Conservation (phyloP, 192 early-diverging fungal genomes). For the Rhizoclosmatium sp. region DNA sequence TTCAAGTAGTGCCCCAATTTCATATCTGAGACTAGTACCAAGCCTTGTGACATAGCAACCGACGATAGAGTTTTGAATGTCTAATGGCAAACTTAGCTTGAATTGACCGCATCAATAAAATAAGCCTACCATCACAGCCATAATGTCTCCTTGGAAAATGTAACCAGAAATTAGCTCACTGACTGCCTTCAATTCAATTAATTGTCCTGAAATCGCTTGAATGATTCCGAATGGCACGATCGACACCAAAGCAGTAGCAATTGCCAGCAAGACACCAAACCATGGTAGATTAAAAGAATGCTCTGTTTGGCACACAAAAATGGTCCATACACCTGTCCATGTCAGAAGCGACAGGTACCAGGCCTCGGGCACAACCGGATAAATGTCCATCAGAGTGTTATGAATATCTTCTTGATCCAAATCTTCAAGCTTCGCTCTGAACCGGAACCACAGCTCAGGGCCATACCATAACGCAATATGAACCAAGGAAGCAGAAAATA, state of each 20-base stretch:
- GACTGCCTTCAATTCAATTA: conserved; percentile 63
- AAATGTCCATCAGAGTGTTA: conserved; percentile 36
- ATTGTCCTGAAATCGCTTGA: conserved; percentile 65
- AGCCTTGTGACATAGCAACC: conserved; percentile 79
- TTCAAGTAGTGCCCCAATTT: conserved; percentile 81
- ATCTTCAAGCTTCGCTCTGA: conserved; percentile 31
- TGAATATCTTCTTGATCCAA: conserved; percentile 39
- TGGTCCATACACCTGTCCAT: neutral
- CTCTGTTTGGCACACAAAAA: conserved; percentile 7
- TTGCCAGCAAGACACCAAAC: conserved; percentile 42
- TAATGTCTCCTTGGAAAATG: conserved; percentile 63
- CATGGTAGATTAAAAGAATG: conserved; percentile 56
- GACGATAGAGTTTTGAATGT: conserved; percentile 88
- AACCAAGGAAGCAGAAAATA: conserved; percentile 61
- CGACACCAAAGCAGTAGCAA: conserved; percentile 60
- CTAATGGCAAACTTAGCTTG: neutral
- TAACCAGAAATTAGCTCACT: conserved; percentile 67
- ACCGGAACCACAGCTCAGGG: conserved; percentile 32
- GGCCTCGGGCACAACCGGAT: conserved; percentile 40
- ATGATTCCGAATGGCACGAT: conserved; percentile 71
- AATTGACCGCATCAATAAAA: too few relatives aligned
- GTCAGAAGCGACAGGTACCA: conserved; percentile 42
- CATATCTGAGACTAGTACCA: conserved; percentile 72
- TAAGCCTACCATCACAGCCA: conserved; percentile 60
- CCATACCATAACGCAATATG: conserved; percentile 73